Conservation (phyloP, 1,284 basidiomycete species). For the Agaricales sp. region DNA sequence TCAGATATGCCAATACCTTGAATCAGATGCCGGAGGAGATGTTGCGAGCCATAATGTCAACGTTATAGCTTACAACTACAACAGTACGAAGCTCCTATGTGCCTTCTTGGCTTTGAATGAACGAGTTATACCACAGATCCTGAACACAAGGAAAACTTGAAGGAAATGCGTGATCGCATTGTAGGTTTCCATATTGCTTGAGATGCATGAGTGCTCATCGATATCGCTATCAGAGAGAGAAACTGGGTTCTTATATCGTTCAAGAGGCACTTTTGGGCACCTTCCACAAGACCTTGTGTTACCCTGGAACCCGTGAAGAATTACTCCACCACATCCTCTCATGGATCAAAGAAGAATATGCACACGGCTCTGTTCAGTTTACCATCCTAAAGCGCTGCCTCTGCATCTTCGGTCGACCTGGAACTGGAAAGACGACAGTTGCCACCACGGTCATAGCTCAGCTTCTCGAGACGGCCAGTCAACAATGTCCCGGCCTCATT, state of each 20-base stretch:
- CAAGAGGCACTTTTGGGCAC: neutral
- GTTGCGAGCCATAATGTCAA: neutral
- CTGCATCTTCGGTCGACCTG: neutral
- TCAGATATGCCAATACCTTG: too few relatives aligned
- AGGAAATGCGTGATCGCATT: neutral
- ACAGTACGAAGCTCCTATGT: neutral
- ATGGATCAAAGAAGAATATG: neutral
- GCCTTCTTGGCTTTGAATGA: neutral
- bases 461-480: neutral
- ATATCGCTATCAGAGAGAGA: neutral
- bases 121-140: neutral
- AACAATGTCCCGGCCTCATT: neutral
- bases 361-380: neutral
- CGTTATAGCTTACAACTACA: neutral
- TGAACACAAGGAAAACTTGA: neutral
- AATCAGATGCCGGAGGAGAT: too few relatives aligned
- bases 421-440: neutral
- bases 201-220: too few relatives aligned
- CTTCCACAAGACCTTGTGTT: neutral
- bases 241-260: neutral
- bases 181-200: neutral
- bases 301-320: neutral
- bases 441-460: neutral
- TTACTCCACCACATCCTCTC: neutral
- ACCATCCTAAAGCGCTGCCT: neutral